Conservation (phyloP, 768 basidiomycete genomes). For the Bullera alba region DNA sequence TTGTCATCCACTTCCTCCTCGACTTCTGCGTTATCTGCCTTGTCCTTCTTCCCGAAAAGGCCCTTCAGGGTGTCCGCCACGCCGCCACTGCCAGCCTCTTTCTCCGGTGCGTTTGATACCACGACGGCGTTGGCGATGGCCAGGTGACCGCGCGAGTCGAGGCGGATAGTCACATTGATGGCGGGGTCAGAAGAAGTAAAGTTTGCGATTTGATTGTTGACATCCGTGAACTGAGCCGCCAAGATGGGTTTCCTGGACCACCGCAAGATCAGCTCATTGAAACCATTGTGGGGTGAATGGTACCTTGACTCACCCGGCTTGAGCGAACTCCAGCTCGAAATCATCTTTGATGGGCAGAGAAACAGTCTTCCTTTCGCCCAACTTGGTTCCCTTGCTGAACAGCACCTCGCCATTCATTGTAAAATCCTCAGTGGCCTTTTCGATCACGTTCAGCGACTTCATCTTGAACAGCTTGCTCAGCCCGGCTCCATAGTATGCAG, state of each 20-base stretch:
- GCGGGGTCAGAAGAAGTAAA: slow-evolving; percentile 78
- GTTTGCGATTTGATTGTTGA: slow-evolving; percentile 70
- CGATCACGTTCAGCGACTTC: slow-evolving; percentile 79
- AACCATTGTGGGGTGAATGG: neutral
- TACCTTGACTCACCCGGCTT: slow-evolving; percentile 11
- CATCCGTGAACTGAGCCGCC: slow-evolving; percentile 64
- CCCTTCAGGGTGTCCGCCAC: slow-evolving; percentile 73
- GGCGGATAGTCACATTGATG: slow-evolving; percentile 71
- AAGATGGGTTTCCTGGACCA: slow-evolving; percentile 51
- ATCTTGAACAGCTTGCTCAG: slow-evolving; percentile 88
- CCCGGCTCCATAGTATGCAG: slow-evolving; percentile 83
- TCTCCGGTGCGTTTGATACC: slow-evolving; percentile 55
- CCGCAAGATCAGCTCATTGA: too few species aligned
- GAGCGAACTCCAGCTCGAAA: slow-evolving; percentile 60
- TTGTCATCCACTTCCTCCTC: slow-evolving; percentile 15
- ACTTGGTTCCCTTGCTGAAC: slow-evolving; percentile 70
- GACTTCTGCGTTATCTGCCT: slow-evolving; percentile 20
- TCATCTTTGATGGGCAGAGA: slow-evolving; percentile 80
- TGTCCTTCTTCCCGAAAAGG: slow-evolving; percentile 59
- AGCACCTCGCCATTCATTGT: slow-evolving; percentile 47
- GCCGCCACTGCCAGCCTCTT: slow-evolving; percentile 50
- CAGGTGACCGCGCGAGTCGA: slow-evolving; percentile 82
- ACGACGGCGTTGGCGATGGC: slow-evolving; percentile 71
- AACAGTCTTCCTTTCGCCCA: slow-evolving; percentile 74
- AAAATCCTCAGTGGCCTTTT: slow-evolving; percentile 69